Base-by-base conservation (phyloP, 192 early-diverging fungal species). In the Geranomyces michiganensis region DNA sequence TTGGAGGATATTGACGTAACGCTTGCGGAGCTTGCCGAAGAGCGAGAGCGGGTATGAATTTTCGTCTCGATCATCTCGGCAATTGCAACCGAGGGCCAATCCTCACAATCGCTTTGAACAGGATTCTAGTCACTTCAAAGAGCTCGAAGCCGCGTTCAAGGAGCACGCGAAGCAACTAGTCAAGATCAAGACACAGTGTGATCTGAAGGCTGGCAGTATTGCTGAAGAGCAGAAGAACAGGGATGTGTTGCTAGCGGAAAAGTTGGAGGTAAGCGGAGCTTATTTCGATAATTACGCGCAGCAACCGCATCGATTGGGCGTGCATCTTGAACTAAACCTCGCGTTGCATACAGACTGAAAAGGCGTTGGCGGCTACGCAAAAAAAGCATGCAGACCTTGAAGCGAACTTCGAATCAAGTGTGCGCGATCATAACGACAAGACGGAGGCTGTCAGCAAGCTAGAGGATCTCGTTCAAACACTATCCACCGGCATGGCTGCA, bases 401-500 rank as follows among this genome's bases (percentile, higher is more conserved):
- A 1, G 43, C 76, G 30, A 62, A 85, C 7, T 91, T 81, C 29
- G 84, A 88, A 60, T 49, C 81, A 8, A 77, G 82, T 21, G 84
- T 86, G 47, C 53, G 77, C 10, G 73, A 56, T 6, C 80, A 90
- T 72, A 83, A 90, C 44, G 75, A 80, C 6, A 87, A 90, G 70
- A 69, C 72, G 0, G 76, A 90, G 36, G 76, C 85, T 46, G 79
- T 90, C 19, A 82, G 85, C 29, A 82, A 85, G 58, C 80, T 84
- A 3, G 93, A 96, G 56, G 92, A 96, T 65, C 83, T 99, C 31
- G 75, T 99, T 17, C 92, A 95, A 73, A 95, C 94, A 6, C 84
- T 99, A 27, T 93, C 94, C 1, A 99, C 96, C 0, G 97, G 97
- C 26, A 78, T 99, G 31, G 85, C 96, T 17, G 88, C 94, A 1